These are phyloP conservation scores for Gnomoniopsis sp. DNA, from an alignment of 2,329 filamentous ascomycete genomes.

Conservation along the genomic window DNA sequence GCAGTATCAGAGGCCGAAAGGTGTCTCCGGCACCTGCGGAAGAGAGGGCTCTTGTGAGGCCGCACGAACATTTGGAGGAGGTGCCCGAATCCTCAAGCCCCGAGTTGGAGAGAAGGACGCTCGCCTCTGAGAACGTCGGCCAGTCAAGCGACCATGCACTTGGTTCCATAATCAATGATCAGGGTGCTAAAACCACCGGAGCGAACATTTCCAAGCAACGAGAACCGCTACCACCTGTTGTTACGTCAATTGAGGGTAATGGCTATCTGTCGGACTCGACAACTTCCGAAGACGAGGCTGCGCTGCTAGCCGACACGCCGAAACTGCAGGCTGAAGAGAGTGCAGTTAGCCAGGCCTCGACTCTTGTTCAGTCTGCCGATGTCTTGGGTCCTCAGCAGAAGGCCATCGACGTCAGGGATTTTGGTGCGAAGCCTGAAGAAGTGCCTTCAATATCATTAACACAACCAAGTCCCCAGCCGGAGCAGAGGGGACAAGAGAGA, in stretches of 20 bases:
- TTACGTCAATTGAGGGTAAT: conserved; percentile 65
- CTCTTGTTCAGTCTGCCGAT: conserved; percentile 6
- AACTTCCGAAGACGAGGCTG: conserved; percentile 37
- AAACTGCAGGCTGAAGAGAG: conserved; percentile 19
- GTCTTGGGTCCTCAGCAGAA: not conserved
- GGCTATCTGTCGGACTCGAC: conserved; percentile 61
- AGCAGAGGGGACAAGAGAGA: conserved; percentile 20
- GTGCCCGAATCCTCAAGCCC: conserved; percentile 23
- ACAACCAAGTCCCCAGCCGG: conserved; percentile 38
- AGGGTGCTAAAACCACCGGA: conserved; percentile 43
- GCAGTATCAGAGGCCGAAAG: conserved; percentile 66
- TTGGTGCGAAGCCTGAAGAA: not conserved
- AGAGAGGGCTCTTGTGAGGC: conserved; percentile 58
- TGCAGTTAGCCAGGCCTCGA: conserved; percentile 17
- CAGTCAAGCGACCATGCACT: conserved; percentile 59
- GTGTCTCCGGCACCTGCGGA: conserved; percentile 48
- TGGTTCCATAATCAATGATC: conserved; percentile 55
- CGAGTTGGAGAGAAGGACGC: not conserved
- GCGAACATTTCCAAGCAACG: conserved; percentile 56
- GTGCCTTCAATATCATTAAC: conserved; percentile 44
- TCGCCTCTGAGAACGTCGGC: conserved; percentile 29
- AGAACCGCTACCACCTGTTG: conserved; percentile 67
- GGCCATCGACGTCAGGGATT: conserved; percentile 19
- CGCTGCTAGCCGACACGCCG: conserved; percentile 21
- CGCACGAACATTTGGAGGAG: conserved; percentile 35